Evolutionary conservation across 257 asterid genomes (phyloP), one percentile per base, ranked within the genome.

Genomic region (Ligustrum vulgare): DNA sequence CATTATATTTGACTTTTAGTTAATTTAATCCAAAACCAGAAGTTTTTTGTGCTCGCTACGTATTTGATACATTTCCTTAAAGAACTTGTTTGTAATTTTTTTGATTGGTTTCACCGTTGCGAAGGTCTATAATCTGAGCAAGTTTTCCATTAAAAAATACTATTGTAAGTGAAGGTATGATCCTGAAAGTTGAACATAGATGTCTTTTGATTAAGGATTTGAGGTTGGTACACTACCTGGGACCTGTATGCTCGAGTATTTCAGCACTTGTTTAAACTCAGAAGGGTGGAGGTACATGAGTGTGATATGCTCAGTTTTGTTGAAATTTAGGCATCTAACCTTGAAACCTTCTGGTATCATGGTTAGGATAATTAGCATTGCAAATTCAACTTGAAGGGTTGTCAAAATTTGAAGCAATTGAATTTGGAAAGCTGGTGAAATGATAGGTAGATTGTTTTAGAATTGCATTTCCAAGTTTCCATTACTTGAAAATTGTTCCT

Each of bases 121-220:
- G 58, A 73, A 71, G 76, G 70, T 84, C 78, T 51, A 63, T 56
- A 79, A 75, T 72, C 65, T 87, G 78, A 71, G 82, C 77, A 72
- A 66, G 77, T 39, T 87, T 39, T 84, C 86, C 8, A 39, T 87
- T 34, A 85, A 83, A 77, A 70, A 68, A 2, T n/a, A 11, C 74
- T 37, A 1, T 2, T 39, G 33, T 81, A 20, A 34, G 6, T 47
- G 72, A 31, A 16, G 0, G 8, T 31, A 18, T 73, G 28, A 11
- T 83, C 70, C 10, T 75, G 73, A 77, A 41, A 39, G 4, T 87
- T 71, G 87, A 63, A 56, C 79, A 70, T 22, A 67, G 78, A 56
- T 87, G 89, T 64, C 91, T 84, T 2, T 62, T 82, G 80, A 28
- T 87, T 6, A 89, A 87, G 74, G 89, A 84, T 79, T 58, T 87